Evolutionary conservation across 2,329 filamentous ascomycete species (phyloP).

Genomic region (Colletotrichum noveboracense): DNA sequence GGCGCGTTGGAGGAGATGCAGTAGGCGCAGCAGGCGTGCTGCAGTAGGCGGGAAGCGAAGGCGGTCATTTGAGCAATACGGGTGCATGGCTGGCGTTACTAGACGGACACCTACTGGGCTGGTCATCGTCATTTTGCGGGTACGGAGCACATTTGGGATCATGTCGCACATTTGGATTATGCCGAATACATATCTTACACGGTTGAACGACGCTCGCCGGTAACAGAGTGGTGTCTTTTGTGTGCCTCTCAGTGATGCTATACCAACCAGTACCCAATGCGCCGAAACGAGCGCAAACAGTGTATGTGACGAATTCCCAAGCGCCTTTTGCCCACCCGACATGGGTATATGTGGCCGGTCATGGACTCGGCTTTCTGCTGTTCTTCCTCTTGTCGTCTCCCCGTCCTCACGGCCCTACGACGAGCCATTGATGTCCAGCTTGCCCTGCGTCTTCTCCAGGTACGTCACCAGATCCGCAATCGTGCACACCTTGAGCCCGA

Average conservation of each 20-base stretch:
- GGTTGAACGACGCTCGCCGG: not conserved
- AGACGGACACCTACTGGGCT: not conserved
- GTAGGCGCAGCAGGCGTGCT: constrained; percentile 1
- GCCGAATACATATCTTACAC: not conserved
- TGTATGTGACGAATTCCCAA: not conserved
- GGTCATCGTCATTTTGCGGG: not conserved
- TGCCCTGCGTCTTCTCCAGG: constrained; percentile 77
- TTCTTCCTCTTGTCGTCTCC: not conserved
- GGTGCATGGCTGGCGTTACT: not conserved
- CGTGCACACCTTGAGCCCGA: constrained; percentile 91
- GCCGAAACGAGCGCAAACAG: not conserved
- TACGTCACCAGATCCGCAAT: constrained; percentile 89
- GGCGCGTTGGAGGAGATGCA: constrained; percentile 42
- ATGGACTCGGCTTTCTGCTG: not conserved
- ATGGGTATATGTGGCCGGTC: not conserved
- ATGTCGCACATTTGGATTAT: not conserved
- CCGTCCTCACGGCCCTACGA: not conserved
- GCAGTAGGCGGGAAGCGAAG: not conserved
- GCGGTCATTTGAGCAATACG: too few relatives aligned
- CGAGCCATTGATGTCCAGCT: constrained; percentile 52
- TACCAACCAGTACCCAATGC: not conserved
- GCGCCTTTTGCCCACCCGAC: not conserved
- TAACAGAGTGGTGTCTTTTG: not conserved
- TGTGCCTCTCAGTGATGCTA: not conserved
- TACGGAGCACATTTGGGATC: not conserved